Conservation (phyloP, 106 monocot genomes). For the Phalaenopsis aphrodite region DNA sequence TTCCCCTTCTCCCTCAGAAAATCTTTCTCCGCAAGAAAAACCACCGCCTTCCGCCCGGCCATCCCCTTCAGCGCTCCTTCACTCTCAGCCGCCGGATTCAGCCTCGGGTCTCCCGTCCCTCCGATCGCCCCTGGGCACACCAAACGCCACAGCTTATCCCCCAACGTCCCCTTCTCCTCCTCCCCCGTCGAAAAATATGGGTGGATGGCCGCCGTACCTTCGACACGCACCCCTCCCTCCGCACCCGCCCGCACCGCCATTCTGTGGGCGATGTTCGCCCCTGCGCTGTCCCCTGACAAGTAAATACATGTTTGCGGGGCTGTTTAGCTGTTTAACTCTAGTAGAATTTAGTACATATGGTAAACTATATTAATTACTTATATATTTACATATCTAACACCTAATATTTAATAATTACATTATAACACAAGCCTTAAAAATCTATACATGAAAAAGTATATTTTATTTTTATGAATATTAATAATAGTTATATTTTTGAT, state of each 20-base stretch:
- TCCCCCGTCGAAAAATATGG: constrained; percentile 41
- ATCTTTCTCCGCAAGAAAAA: constrained; percentile 22
- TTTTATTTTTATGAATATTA: too few relatives aligned
- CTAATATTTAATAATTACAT: too few relatives aligned
- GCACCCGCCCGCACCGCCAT: constrained; percentile 16
- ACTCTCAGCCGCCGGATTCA: constrained; percentile 23
- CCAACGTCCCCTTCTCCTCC: background rate
- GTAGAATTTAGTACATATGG: too few relatives aligned
- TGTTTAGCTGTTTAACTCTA: too few relatives aligned
- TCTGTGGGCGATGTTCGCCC: constrained; percentile 31
- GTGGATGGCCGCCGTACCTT: constrained; percentile 42
- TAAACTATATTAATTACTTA: too few relatives aligned
- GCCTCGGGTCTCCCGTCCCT: constrained; percentile 19
- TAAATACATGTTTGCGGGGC: background rate
- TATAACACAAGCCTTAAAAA: too few relatives aligned
- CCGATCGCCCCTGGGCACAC: constrained; percentile 14
- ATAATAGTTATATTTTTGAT: too few relatives aligned
- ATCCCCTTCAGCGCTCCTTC: constrained; percentile 11
- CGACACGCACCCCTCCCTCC: constrained; percentile 11
- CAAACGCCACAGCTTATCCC: constrained; percentile 18
- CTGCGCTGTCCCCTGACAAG: constrained; percentile 22
- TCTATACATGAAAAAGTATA: too few relatives aligned
- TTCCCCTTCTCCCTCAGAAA: constrained; percentile 13
- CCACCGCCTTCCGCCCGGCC: constrained; percentile 16
- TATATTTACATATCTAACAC: too few relatives aligned